Evolutionary conservation across 129 eudicot genomes (phyloP), one percentile per base, ranked within the genome.

Genomic region (Flaveria trinervia): DNA sequence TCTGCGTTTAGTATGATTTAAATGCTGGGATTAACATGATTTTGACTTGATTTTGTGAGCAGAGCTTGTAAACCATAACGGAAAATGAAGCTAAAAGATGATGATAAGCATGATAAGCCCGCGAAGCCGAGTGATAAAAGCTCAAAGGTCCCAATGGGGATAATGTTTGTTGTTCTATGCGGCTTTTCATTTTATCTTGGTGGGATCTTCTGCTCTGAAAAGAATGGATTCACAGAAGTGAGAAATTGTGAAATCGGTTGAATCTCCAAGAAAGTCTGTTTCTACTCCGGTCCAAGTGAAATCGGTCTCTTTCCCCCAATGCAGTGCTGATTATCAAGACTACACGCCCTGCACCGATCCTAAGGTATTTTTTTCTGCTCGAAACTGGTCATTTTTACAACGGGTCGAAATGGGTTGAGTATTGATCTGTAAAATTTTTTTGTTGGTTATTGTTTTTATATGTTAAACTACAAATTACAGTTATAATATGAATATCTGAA

Each of bases 311-410:
- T 95, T 95, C 78, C 76, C 92, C 5, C 92, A 89, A 79, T 95
- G 99, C 68, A 70, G 88, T 73, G 76, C 84, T 18, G 89, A 89
- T 67, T 73, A 68, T 78, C 99, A 94, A 81, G 99, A 94, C 65
- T 94, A 89, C 87, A 94, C 99, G 7, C 99, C 99, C 12, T 94
- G 99, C 89, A 94, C 99, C 28, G 99, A 94, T 86, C 99, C 99
- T 16, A 83, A 74, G 88, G 99, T 94, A 80, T 9, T 41, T 43
- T 43, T 69, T 0, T 26, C 36, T 33, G 26, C 12, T 45, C 6
- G 16, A 14, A 52, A 54, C n/a, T 10, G 59, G 28, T 74, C 46
- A 57, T 3, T 57, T 73, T 57, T 44, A 43, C 45, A 45, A 5
- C 39, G 49, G 39, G 55, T 57, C 77, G 6, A 12, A 62, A 60